phyloP scores from a whole-genome alignment of 495 filamentous ascomycete genomes.

The Ramalina intermedia region DNA sequence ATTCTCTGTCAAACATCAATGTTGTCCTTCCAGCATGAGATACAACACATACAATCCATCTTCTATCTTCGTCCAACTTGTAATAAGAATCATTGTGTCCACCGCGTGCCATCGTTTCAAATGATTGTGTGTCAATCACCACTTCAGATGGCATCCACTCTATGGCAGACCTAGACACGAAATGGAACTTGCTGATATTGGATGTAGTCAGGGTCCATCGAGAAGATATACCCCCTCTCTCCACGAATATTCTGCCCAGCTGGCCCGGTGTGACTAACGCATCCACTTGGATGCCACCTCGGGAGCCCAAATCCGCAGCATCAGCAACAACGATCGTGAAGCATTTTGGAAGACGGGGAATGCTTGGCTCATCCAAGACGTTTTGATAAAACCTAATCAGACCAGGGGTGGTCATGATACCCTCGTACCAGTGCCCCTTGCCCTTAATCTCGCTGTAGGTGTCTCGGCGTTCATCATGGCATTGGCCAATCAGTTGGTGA shows the following conservation, averaged over 20 bases:
- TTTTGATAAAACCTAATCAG: conserved; percentile 30
- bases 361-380: not conserved
- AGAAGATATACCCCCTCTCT: conserved; percentile 2
- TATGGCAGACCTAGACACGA: conserved; percentile 6
- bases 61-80: conserved; percentile 3
- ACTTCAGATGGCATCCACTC: not conserved
- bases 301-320: conserved; percentile 35
- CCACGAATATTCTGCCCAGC: conserved; percentile 25
- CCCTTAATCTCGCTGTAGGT: conserved; percentile 35
- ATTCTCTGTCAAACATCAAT: too few species aligned
- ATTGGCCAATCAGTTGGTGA: conserved; percentile 29
- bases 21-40: not conserved
- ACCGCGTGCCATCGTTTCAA: not conserved
- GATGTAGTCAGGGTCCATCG: conserved; percentile 24
- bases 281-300: conserved; percentile 33
- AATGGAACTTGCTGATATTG: conserved; percentile 28
- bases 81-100: conserved; percentile 11
- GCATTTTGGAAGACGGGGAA: conserved; percentile 13
- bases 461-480: conserved; percentile 20
- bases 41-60: conserved; percentile 14
- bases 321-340: conserved; percentile 36
- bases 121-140: conserved; percentile 4
- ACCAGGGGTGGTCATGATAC: conserved; percentile 27
- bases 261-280: conserved; percentile 32
- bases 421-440: conserved; percentile 39